Base-by-base conservation (phyloP, 1,139 yeast genomes). In the Groenewaldozyma sp. region DNA sequence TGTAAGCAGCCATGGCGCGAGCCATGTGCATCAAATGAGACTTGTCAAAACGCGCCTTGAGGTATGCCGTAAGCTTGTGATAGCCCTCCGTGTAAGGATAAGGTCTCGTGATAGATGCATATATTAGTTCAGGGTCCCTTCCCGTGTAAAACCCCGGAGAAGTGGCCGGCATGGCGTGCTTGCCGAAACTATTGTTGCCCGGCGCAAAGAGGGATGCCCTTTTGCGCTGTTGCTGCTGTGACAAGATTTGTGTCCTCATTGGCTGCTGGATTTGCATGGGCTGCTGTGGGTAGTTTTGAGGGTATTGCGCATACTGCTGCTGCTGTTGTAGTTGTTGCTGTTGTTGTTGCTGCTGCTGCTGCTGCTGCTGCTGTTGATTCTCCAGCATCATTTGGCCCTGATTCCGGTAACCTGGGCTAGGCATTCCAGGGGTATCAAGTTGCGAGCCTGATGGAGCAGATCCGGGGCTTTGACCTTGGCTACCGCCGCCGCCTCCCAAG, bases 81-180 rank as follows among this genome's bases (percentile, higher is more conserved):
- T 81, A 88, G 2, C 95, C 95, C 3, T 87, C 83, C 0, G 95
- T 88, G 54, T 88, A 91, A 3, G 87, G 73, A 55, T 82, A 88
- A 0, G 97, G 96, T 36, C 68, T 45, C 3, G 48, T 46, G 13
- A 56, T 56, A 28, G 44, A 47, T n/a, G 49, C 45, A 36, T 56
- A 56, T 2, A 56, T 53, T 27, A 53, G 56, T 24, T 55, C 58
- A 2, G 60, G 60, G 28, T 54, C 51, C 18, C 42, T 24, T 11
- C 17, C 6, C 14, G 11, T 17, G 22, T 29, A 29, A n/a, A 29
- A 29, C 4, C 33, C 33, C 10, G 33, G 33, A 6, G 33, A 29
- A 5, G 33, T 29, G 9, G 33, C 33, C 4, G 33, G 33, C 7
- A 29, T 29, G 7, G 33, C 10, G 7, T 29, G 33, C 22, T 16